Base-by-base conservation (phyloP, 1,284 basidiomycete genomes). In the Melampsora larici-populina region DNA sequence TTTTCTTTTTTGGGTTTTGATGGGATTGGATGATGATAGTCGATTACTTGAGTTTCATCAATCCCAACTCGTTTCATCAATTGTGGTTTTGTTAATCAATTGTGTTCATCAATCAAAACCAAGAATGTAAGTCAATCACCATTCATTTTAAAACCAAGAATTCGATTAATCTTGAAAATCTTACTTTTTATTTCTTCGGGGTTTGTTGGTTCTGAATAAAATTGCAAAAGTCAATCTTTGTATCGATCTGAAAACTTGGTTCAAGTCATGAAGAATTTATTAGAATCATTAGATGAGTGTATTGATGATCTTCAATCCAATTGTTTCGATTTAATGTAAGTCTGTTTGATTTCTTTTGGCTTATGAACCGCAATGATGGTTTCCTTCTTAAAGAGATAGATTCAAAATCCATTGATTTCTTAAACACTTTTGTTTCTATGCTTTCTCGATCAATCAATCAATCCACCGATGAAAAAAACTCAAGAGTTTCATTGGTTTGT, bases 251-350 rank as follows among this genome's bases (percentile, higher is more conserved):
- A 58, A 29, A n/a, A 2, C 13, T 15, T 29, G 55, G n/a, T 58
- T 29, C 9, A 58, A 15, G 7, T 58, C 15, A 8, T 58, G 7
- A 58, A 7, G 7, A n/a, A n/a, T n/a, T 29, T 58, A n/a, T 58
- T 58, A n/a, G 55, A 58, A 58, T 24, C 7, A 24, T 29, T 11
- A 8, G 55, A 58, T 58, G 21, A 13, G 1, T 29, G 9, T 1
- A n/a, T 58, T n/a, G n/a, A 24, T 9, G 18, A 43, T 1, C 1
- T 11, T n/a, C 1, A 11, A 17, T 58, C 55, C 1, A n/a, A n/a
- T 58, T n/a, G n/a, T 58, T 58, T 58, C n/a, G 55, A 58, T n/a
- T 29, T 58, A n/a, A 58, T 58, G 55, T 58, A n/a, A 29, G 55
- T 58, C 1, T 43, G 1, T 43, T 43, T 36, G 4, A 3, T 36